These are phyloP conservation scores for Acrocalymma vagum DNA, from an alignment of 2,329 filamentous ascomycete genomes.

Conservation along the genomic window DNA sequence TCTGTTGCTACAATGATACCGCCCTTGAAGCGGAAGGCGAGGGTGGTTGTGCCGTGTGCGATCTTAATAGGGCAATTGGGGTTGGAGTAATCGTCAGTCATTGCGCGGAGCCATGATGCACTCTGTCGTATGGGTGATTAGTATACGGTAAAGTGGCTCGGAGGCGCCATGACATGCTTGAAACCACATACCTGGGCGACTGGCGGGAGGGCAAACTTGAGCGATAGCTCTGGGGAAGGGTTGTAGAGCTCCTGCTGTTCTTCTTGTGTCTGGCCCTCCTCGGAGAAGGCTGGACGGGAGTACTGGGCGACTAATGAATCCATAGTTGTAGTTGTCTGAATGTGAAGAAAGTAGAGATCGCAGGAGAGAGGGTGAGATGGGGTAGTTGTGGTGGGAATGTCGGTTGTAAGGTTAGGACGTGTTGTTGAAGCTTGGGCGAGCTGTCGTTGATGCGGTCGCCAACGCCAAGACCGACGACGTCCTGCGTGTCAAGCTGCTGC, in stretches of 20 bases:
- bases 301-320: conserved; percentile 93
- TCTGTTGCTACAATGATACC: conserved; percentile 99
- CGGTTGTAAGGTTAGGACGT: conserved; percentile 22
- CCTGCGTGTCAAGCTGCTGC: conserved; percentile 32
- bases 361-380: conserved; percentile 11
- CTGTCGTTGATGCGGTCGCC: conserved; percentile 23
- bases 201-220: conserved; percentile 95
- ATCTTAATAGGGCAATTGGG: conserved; percentile 99
- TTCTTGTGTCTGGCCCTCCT: conserved; percentile 77
- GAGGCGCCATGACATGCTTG: neutral
- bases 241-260: conserved; percentile 75
- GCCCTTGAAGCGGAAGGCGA: conserved; percentile 97
- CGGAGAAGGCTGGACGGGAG: conserved; percentile 77
- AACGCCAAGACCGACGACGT: conserved; percentile 19
- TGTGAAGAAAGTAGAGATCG: conserved; percentile 8
- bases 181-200: conserved; percentile 75
- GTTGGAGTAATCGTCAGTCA: conserved; percentile 97
- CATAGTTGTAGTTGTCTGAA: conserved; percentile 63
- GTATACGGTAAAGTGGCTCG: conserved; percentile 10
- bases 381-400: conserved; percentile 15
- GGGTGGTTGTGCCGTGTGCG: conserved; percentile 96
- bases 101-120: conserved; percentile 92
- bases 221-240: conserved; percentile 77
- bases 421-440: conserved; percentile 31
- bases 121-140: conserved; percentile 68